These are phyloP conservation scores for Claviceps pusilla DNA, from an alignment of 2,329 filamentous ascomycete genomes.

Conservation along the genomic window DNA sequence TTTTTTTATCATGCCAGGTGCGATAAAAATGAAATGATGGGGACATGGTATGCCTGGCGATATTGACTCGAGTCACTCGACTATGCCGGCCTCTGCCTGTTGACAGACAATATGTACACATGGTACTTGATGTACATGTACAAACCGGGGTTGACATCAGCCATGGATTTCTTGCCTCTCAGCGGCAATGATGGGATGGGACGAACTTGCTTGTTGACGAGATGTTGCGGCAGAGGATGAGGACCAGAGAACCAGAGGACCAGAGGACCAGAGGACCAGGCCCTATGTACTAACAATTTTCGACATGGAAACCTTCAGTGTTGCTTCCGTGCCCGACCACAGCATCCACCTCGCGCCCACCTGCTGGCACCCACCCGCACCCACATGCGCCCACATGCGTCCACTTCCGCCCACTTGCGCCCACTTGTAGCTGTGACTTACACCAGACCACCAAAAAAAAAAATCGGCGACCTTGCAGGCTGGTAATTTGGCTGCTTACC, in stretches of 20 bases:
- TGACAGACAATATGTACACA: too few species aligned
- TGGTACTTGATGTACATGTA: too few species aligned
- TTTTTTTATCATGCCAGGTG: neutral
- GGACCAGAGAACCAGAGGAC: too few species aligned
- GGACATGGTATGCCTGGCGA: too few species aligned
- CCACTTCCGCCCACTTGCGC: neutral
- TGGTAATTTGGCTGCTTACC: neutral
- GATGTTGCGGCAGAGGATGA: too few species aligned
- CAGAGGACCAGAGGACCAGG: too few species aligned
- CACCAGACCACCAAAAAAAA: conserved; percentile 12
- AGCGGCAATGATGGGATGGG: too few species aligned
- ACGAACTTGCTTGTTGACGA: too few species aligned
- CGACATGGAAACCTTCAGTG: neutral
- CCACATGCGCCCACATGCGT: neutral
- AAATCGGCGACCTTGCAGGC: conserved; percentile 9
- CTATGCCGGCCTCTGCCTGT: too few species aligned
- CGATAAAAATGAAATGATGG: neutral
- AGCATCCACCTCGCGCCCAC: conserved; percentile 1
- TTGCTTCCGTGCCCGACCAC: conserved; percentile 1
- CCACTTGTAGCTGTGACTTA: conserved; percentile 11
- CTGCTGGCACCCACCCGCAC: neutral
- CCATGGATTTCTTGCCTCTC: neutral
- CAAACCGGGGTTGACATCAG: too few species aligned
- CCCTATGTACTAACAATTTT: neutral
- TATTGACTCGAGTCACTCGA: too few species aligned